These are phyloP conservation scores for Crepidotus variabilis DNA, from an alignment of 768 basidiomycete species.

Conservation along the genomic window DNA sequence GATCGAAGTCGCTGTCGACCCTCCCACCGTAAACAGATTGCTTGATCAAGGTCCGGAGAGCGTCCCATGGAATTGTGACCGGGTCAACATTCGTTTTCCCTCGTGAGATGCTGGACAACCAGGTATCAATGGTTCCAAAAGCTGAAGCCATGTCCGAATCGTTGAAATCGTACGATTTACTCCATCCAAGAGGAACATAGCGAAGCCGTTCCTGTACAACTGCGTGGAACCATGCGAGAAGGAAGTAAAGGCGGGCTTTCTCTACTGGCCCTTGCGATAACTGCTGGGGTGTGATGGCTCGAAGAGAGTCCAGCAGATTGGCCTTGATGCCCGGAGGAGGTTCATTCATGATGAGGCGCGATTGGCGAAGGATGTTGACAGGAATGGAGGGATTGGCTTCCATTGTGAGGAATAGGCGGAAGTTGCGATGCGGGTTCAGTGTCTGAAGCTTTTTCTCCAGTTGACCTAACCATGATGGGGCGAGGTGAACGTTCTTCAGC, in stretches of 20 bases:
- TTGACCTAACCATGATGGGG: conserved; percentile 92
- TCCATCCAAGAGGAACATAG: conserved; percentile 96
- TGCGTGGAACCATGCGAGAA: conserved; percentile 99
- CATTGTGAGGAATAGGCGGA: conserved; percentile 98
- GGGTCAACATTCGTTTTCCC: conserved; percentile 93
- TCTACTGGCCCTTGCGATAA: conserved; percentile 87
- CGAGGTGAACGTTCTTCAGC: conserved; percentile 95
- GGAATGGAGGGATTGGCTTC: conserved; percentile 94
- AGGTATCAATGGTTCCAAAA: conserved; percentile 86
- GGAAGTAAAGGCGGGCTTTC: conserved; percentile 90
- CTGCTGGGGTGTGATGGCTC: conserved; percentile 65
- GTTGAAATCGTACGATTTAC: conserved; percentile 97
- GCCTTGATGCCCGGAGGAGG: conserved; percentile 97
- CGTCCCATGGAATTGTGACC: conserved; percentile 89
- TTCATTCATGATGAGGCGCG: conserved; percentile 97
- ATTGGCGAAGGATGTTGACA: conserved; percentile 94
- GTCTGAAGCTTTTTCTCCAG: conserved; percentile 96
- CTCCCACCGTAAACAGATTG: conserved; percentile 95
- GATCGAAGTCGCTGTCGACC: conserved; percentile 94
- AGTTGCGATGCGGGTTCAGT: conserved; percentile 81
- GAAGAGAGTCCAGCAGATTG: conserved; percentile 87
- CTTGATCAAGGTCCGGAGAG: conserved; percentile 89
- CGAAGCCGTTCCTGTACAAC: conserved; percentile 95
- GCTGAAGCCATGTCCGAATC: conserved; percentile 97
- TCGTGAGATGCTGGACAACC: conserved; percentile 77